Percentiles rank a stretch among this genome's conserved stretches.
Evolutionary conservation across 208 protist species (phyloP).

Genomic region (Angomonas ambiguus): DNA sequence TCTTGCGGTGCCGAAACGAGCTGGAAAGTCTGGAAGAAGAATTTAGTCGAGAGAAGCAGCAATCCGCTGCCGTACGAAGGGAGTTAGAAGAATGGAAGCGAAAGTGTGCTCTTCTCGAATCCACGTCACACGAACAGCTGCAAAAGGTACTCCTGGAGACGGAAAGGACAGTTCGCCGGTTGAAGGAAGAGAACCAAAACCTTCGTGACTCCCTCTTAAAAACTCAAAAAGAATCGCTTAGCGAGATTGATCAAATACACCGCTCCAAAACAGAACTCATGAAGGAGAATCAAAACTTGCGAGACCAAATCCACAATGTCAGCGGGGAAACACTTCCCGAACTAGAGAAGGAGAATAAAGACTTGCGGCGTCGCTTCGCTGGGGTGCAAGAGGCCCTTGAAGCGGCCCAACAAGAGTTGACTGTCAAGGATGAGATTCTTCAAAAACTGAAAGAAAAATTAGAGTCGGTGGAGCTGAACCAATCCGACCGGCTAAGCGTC

Average conservation of each 20-base stretch:
- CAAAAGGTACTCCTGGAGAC: background rate
- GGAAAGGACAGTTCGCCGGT: background rate
- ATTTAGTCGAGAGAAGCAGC: constrained; percentile 3
- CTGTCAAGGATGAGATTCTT: background rate
- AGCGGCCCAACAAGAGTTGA: background rate
- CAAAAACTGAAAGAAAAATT: background rate
- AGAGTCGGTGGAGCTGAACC: background rate
- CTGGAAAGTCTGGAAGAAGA: constrained; percentile 10
- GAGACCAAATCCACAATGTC: constrained; percentile 16
- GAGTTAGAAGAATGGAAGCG: background rate
- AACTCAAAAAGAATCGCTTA: background rate
- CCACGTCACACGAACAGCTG: background rate
- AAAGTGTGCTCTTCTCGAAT: background rate
- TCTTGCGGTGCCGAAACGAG: constrained; percentile 9
- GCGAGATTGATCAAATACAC: background rate
- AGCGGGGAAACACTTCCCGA: constrained; percentile 25
- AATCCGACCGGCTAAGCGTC: background rate
- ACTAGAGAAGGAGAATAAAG: constrained; percentile 21
- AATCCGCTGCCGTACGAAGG: background rate
- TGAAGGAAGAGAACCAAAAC: constrained; percentile 13
- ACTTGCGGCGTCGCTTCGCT: constrained; percentile 19
- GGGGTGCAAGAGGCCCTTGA: constrained; percentile 12
- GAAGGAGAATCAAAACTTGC: constrained; percentile 7
- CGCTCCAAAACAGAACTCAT: constrained; percentile 11
- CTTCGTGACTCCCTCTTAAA: constrained; percentile 19